Conservation (phyloP, 179 eudicot species). For the Drosera spatulata region DNA sequence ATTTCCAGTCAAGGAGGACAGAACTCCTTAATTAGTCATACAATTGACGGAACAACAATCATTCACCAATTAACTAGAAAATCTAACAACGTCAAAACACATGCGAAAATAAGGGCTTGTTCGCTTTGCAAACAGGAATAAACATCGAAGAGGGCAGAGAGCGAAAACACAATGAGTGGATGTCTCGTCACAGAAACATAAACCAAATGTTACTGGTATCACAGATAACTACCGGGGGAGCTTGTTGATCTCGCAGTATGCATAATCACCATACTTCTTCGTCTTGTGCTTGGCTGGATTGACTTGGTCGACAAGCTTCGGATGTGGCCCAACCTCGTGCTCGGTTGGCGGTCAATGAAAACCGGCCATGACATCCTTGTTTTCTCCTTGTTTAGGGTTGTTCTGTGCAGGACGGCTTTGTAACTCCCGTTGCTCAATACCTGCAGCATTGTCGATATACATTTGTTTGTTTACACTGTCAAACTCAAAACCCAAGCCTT, state of each 20-base stretch:
- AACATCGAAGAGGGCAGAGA: too few species aligned
- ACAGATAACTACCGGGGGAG: conserved; percentile 38
- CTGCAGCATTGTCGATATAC: conserved; percentile 9
- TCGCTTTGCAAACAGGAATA: too few species aligned
- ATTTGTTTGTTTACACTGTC: neutral
- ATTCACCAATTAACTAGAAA: too few species aligned
- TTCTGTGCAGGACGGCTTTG: conserved; percentile 56
- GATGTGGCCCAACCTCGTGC: conserved; percentile 36
- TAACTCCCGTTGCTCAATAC: conserved; percentile 65
- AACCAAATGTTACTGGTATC: too few species aligned
- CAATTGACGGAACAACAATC: too few species aligned
- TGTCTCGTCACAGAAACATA: too few species aligned
- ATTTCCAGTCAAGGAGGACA: too few species aligned
- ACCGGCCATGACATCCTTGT: conserved; percentile 40
- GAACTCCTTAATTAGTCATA: too few species aligned
- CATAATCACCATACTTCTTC: conserved; percentile 59
- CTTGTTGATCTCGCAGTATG: conserved; percentile 70
- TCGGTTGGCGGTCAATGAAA: conserved; percentile 67
- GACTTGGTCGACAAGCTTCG: conserved; percentile 37
- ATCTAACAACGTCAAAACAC: too few species aligned
- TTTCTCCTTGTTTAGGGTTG: conserved; percentile 51
- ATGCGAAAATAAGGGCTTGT: too few species aligned
- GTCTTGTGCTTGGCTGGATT: conserved; percentile 58
- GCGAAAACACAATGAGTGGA: too few species aligned
- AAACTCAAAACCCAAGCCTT: neutral